Evolutionary conservation across 257 asterid genomes (phyloP), one percentile per base, ranked within the genome.

Genomic region (Salvia rosmarinus): DNA sequence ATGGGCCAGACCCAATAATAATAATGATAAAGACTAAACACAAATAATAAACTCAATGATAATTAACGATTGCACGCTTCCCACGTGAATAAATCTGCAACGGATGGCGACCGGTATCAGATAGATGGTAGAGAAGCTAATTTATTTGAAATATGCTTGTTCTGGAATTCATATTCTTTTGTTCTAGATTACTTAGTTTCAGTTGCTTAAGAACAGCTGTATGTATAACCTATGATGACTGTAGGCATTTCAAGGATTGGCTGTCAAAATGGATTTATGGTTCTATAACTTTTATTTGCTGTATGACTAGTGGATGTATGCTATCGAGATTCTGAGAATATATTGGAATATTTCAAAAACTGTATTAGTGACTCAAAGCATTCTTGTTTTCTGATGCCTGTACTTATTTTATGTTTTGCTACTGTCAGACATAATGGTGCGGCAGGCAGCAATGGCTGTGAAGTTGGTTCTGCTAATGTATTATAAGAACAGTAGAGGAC

Each of bases 371-470:
- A 30, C 72, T 70, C 11, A 11, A 28, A 43, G 30, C 37, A 39
- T 47, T 68, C 34, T 50, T 50, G 20, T 64, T 51, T 70, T 55
- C 59, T 16, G 3, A 44, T 30, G 50, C 56, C 57, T 44, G 1
- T 74, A 32, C 35, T 55, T 49, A 57, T 72, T 64, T 61, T 62
- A 37, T 49, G 39, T 54, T 74, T 62, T 70, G 30, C 66, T 57
- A 20, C 80, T 80, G 68, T 50, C 82, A 92, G 98, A 92, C 85
- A 90, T 88, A 37, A 88, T 88, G 96, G 96, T 62, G 37, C 88
- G 95, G 44, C 95, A 92, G 84, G 82, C 82, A 25, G 95, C 96
- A 75, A 92, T 92, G 98, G 81, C 77, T 79, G 76, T 90, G 83
- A 92, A 92, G 80, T 77, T 87, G 78, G 72, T 83, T 72, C 80